Conservation (phyloP, 192 early-diverging fungal species). For the Pilobolus umbonatus region DNA sequence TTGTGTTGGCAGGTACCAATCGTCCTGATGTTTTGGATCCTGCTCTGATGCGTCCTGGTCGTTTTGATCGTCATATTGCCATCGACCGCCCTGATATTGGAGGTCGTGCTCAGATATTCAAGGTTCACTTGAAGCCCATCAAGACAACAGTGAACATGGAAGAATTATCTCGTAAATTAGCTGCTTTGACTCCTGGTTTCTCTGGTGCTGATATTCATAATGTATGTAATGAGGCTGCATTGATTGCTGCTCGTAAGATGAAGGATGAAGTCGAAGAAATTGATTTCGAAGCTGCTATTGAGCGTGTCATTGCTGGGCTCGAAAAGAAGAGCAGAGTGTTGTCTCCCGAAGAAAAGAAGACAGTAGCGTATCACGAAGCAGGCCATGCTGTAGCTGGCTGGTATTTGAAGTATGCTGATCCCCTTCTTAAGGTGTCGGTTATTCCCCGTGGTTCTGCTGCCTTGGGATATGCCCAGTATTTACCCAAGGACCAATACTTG, state of each 20-base stretch:
- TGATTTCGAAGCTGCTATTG: slow-evolving; percentile 98
- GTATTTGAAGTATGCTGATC: slow-evolving; percentile 95
- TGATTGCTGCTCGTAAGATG: slow-evolving; percentile 90
- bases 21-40: slow-evolving; percentile 95
- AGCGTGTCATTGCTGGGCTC: slow-evolving; percentile 95
- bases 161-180: slow-evolving; percentile 77
- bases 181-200: slow-evolving; percentile 96
- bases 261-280: slow-evolving; percentile 71
- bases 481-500: slow-evolving; percentile 96
- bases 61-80: slow-evolving; percentile 97
- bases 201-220: slow-evolving; percentile 97
- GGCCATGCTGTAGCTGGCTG: slow-evolving; percentile 98
- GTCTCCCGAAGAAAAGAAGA: slow-evolving; percentile 97
- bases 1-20: slow-evolving; percentile 97
- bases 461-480: slow-evolving; percentile 97
- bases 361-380: slow-evolving; percentile 98
- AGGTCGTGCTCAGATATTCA: slow-evolving; percentile 93
- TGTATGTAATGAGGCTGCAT: slow-evolving; percentile 98
- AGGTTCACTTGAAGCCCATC: slow-evolving; percentile 91
- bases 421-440: slow-evolving; percentile 95
- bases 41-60: slow-evolving; percentile 93
- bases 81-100: slow-evolving; percentile 97
- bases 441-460: slow-evolving; percentile 95
- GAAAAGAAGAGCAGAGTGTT: slow-evolving; percentile 97
- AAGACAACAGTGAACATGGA: slow-evolving; percentile 82